Percentiles rank a stretch among this genome's conserved stretches.
These are phyloP conservation scores for Hemerocallis citrina DNA, from an alignment of 106 monocot genomes.

Conservation along the genomic window DNA sequence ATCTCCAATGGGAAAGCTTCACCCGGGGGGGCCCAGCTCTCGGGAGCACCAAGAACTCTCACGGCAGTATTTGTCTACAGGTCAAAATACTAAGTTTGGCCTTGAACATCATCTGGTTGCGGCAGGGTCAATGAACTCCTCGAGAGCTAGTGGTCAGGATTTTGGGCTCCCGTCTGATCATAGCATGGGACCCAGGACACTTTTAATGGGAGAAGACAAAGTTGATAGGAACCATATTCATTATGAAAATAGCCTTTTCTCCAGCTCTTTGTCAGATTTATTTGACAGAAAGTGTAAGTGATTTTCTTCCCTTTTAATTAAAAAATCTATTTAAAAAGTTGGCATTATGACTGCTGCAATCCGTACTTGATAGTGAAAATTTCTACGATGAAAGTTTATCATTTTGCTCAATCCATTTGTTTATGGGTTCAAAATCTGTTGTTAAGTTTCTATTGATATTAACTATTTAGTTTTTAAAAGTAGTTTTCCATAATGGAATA, in stretches of 20 bases:
- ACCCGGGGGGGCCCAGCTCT: conserved; percentile 15
- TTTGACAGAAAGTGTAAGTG: conserved; percentile 38
- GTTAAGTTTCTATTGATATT: no score
- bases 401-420: no score
- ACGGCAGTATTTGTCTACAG: conserved; percentile 12
- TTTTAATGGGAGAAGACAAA: conserved; percentile 13
- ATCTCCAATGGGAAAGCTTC: conserved; percentile 31
- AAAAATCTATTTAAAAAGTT: no score
- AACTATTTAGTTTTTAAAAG: no score
- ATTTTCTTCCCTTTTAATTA: background rate
- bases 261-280: conserved; percentile 46
- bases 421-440: no score
- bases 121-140: conserved; percentile 13
- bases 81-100: conserved; percentile 16
- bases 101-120: conserved; percentile 14
- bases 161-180: no score
- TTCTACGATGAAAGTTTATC: no score
- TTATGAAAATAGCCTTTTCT: conserved; percentile 39
- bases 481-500: no score
- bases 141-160: no score
- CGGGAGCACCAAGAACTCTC: conserved; percentile 9
- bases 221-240: conserved; percentile 8
- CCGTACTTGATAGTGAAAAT: no score
- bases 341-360: no score
- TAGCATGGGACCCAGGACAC: conserved; percentile 5